Evolutionary conservation across 202 grass and related monocot genomes (phyloP), one percentile per base, ranked within the genome.

Genomic region (Miscanthus sacchariflorus): DNA sequence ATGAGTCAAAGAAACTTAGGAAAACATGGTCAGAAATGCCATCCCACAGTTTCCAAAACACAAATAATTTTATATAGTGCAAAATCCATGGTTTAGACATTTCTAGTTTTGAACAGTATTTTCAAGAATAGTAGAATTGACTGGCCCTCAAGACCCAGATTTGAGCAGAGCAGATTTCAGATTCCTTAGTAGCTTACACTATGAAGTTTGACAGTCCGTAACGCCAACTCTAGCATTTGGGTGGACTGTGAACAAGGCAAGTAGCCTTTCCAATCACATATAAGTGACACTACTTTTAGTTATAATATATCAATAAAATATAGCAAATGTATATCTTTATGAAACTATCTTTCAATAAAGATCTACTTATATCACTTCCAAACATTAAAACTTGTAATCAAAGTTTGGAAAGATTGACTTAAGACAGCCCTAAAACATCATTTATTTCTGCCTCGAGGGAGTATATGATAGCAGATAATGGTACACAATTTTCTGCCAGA

Each of bases 401-500:
- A 61, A 61, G 56, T 61, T 23, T 23, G 56, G 19, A 59, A 59
- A 59, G 56, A 59, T 59, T 59, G 56, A 59, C 56, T n/a, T 59
- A 59, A 59, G 7, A 61, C 56, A 23, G 5, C n/a, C 58, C 58
- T 24, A 63, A 23, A 63, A 63, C n/a, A 63, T 63, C 58, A 24
- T 63, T 63, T 63, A 59, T 59, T n/a, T 59, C 56, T 59, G 19
- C 56, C 56, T 59, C 7, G 56, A 59, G 7, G 2, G 2, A 59
- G 7, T n/a, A 56, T 56, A 83, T 59, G n/a, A 59, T 39, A 58
- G 68, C 35, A 61, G 30, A 83, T 83, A 27, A 72, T 43, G 48
- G 17, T 18, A 82, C 69, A 58, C 30, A 82, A 56, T 13, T 56
- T 82, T 72, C 30, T 72, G 67, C 68, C 68, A 52, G 21, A 82